Evolutionary conservation across 2,329 filamentous ascomycete genomes (phyloP), one percentile per base, ranked within the genome.

Genomic region (Fusarium begoniae): DNA sequence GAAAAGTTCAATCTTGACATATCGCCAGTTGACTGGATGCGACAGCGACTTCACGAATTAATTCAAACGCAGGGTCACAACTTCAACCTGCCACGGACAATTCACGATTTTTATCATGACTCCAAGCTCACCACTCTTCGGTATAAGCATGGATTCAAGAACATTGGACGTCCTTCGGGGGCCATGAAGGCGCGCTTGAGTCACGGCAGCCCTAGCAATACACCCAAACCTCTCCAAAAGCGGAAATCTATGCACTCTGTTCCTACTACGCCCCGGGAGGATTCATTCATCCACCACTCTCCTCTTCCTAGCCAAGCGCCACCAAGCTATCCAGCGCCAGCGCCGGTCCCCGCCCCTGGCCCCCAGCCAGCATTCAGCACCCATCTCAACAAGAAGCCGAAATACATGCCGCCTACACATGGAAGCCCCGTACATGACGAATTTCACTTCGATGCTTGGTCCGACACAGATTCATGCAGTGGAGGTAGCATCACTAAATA

Each of bases 91-190:
- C 84, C 84, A 50, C 85, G 84, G 74, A 86, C 84, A 4, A 84
- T 88, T 4, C 85, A 88, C 58, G 84, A 88, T 73, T 84, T 90
- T 26, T 90, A 90, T 70, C 87, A 89, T 72, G 89, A 90, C 73
- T 79, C 81, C 0, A 90, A 89, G 76, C 79, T 90, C 3, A 82
- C 84, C 20, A 78, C 81, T 4, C 79, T 90, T 14, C 84, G 89
- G 13, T 79, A 82, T 30, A 87, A 88, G 79, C 86, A 87, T 66
- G 89, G 89, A 0, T 89, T 86, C 67, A 87, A 88, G 55, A 90
- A 87, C 70, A 90, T 90, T 12, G 89, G 89, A 13, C 83, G 89
- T 2, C 89, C 89, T 1, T 88, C 87, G 45, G 84, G 84, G 8
- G 83, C 63, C 13, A 70, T 85, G 70, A 86, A 83, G 69, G 81